phyloP scores from a whole-genome alignment of 208 protist species.

The Crithidia acanthocephali region DNA sequence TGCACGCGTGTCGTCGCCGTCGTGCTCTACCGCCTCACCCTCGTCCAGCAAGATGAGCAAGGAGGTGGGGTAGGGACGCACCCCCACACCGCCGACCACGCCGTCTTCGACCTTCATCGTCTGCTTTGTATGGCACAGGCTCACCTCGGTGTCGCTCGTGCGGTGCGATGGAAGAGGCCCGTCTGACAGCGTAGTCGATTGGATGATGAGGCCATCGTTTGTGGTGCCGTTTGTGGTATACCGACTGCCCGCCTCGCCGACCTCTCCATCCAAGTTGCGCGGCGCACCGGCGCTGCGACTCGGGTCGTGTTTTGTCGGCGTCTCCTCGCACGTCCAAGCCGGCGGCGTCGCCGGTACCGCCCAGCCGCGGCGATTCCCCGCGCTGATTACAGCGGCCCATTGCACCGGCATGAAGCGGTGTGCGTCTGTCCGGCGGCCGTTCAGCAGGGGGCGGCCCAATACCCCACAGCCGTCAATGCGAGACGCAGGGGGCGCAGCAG shows the following conservation, averaged over 20 bases:
- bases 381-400: constrained; percentile 15
- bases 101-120: constrained; percentile 7
- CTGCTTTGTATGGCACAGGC: constrained; percentile 14
- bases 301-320: background rate
- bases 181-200: background rate
- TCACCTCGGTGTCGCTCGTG: constrained; percentile 20
- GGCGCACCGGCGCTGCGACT: background rate
- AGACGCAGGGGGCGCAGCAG: background rate
- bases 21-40: background rate
- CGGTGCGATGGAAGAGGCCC: background rate
- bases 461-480: constrained; percentile 48
- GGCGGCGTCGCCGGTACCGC: background rate
- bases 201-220: background rate
- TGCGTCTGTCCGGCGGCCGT: constrained; percentile 10
- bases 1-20: background rate
- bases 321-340: background rate
- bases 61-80: constrained; percentile 24
- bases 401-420: constrained; percentile 23
- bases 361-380: background rate
- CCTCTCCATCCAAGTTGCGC: background rate
- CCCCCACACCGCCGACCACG: constrained; percentile 8
- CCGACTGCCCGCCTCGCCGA: background rate
- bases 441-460: constrained; percentile 43
- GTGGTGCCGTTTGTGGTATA: constrained; percentile 1
- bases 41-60: constrained; percentile 12